Evolutionary conservation across 2,329 filamentous ascomycete species (phyloP).

Genomic region (Arthrocladium fulminans): DNA sequence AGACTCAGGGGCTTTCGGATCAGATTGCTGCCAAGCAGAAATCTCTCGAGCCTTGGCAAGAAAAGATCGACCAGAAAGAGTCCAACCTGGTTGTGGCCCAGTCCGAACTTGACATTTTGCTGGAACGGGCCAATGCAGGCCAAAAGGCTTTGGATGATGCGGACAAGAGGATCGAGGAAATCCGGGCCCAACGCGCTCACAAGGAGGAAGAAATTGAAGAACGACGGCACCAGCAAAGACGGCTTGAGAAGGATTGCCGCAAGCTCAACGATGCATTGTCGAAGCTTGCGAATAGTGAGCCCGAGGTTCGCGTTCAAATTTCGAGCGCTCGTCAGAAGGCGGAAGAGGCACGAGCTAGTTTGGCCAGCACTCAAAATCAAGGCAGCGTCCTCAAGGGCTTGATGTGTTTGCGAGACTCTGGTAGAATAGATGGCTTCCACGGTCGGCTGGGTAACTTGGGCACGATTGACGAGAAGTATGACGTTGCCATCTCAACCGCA

Average conservation of each 20-base stretch:
- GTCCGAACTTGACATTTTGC: conserved; percentile 84
- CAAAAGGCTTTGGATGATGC: conserved; percentile 76
- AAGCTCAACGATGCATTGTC: conserved; percentile 64
- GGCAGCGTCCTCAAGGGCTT: conserved; percentile 85
- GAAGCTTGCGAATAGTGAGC: conserved; percentile 66
- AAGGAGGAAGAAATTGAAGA: conserved; percentile 69
- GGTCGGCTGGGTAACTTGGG: conserved; percentile 90
- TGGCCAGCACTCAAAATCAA: conserved; percentile 83
- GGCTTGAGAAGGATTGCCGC: conserved; percentile 64
- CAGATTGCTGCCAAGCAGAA: conserved; percentile 89
- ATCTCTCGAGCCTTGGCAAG: conserved; percentile 88
- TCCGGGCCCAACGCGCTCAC: conserved; percentile 59
- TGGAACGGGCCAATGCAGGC: conserved; percentile 80
- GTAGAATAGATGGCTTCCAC: conserved; percentile 93
- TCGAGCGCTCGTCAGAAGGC: conserved; percentile 89
- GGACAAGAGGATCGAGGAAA: conserved; percentile 64
- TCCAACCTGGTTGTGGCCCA: conserved; percentile 89
- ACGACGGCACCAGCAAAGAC: conserved; percentile 62
- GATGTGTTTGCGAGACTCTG: conserved; percentile 91
- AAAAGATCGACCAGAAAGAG: conserved; percentile 93
- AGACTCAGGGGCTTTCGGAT: conserved; percentile 89
- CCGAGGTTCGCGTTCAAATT: conserved; percentile 71
- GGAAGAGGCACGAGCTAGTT: conserved; percentile 84
- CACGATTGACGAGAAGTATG: conserved; percentile 85
- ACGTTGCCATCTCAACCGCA: conserved; percentile 96